Evolutionary conservation across 257 asterid species (phyloP), one percentile per base, ranked within the genome.

Genomic region (Petunia axillaris): DNA sequence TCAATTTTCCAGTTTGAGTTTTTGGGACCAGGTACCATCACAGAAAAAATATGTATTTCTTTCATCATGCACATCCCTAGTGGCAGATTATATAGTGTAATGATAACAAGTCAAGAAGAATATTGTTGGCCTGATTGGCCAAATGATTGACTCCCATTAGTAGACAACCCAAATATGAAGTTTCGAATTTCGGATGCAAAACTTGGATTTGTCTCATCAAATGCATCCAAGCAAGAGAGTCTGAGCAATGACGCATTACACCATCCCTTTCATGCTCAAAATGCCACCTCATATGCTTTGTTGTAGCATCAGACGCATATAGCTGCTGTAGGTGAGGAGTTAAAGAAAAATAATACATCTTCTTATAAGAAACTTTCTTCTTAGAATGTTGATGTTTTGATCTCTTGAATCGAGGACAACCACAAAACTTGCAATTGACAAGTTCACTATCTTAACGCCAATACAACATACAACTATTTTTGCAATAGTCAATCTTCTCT

Each of bases 261-360:
- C 53, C 80, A 48, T 50, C 43, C 5, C 35, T 53, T 4, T 48
- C 38, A 0, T n/a, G 36, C 35, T 62, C 5, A 6, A 2, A 3
- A 46, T 52, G 79, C 79, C 79, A 50, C 40, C 79, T 75, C 79
- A 50, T 75, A 3, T 50, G 44, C 5, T 48, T 46, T n/a, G 79
- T 64, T 1, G 15, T 36, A 16, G 38, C 43, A 11, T 1, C 6
- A 5, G 44, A 48, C 3, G 79, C 79, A 2, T 75, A 75, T 10
- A 75, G 37, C 10, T 64, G 48, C 35, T 44, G 79, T 6, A 75
- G 43, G n/a, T 64, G 48, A 15, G 62, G 79, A 1, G 63, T 53
- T 5, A 75, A 64, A 2, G 43, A 43, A 75, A 75, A 50, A 15
- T 75, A 75, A 8, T 62, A 62, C 38, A 62, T 62, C 36, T 62